Base-by-base conservation (phyloP, 345 rosid genomes). In the Hypericum perforatum region DNA sequence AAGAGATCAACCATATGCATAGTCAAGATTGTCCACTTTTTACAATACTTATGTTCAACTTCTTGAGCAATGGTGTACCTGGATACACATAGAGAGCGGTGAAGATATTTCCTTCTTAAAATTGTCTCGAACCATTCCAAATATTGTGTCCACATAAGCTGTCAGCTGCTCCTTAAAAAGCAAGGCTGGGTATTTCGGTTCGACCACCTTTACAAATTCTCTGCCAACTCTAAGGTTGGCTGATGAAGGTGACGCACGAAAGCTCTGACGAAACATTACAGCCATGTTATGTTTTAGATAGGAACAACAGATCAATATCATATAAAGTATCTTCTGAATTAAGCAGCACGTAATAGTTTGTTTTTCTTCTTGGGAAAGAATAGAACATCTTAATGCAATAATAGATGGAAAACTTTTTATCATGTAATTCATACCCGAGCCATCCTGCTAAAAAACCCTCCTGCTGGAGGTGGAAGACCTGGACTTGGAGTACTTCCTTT, bases 131-230 rank as follows among this genome's bases (percentile, higher is more conserved):
- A 52, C 12, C 3, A 52, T 52, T 12, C 55, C 55, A 52, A 36
- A 52, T 37, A 52, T 52, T 2, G 55, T 52, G 11, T 52, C 55
- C 55, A 52, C 55, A 52, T 37, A 52, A 11, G 55, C 55, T 0
- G 55, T 52, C 37, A 52, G 55, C 55, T 52, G 55, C 14, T 52
- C 41, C 55, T 37, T 52, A 52, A 52, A 52, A 10, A 52, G 55
- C 55, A 52, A 52, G n/a, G 55, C 55, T 36, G 55, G 55, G 14
- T 52, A 52, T 38, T 52, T 52, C 9, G 55, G 41, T 41, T 52
- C 55, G 12, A 52, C 55, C 41, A 37, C 7, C 3, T 16, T 40
- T 37, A 52, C 16, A 1, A 52, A 12, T 10, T 36, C 41, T 36
- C 38, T 52, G 3, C 55, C 55, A 52, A 52, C 55, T 52, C 38